A percentile compares a stretch with the other conserved stretches of the same genome.
phyloP scores from a whole-genome alignment of 352 stramenopile genomes.

The Halophytophthora polymorphica region DNA sequence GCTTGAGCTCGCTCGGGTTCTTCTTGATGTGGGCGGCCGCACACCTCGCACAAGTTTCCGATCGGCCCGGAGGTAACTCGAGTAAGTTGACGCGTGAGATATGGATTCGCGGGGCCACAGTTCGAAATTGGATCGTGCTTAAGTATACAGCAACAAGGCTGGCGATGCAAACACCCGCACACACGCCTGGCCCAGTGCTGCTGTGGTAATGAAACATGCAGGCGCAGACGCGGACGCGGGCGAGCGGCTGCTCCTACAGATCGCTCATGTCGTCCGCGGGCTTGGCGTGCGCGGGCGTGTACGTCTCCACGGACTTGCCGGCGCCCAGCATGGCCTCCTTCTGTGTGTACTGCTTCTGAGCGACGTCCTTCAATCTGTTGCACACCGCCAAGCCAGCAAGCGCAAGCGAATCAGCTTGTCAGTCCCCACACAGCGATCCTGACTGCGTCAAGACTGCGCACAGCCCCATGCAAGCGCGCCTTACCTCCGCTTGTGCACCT shows the following conservation, averaged over 20 bases:
- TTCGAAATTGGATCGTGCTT: conserved; percentile 10
- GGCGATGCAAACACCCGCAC: not conserved
- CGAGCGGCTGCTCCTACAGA: conserved; percentile 27
- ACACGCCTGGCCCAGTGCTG: not conserved
- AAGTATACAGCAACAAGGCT: conserved; percentile 22
- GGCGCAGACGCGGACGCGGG: too few species aligned
- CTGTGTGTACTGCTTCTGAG: conserved; percentile 87
- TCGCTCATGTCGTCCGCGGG: conserved; percentile 55
- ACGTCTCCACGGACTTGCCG: conserved; percentile 71
- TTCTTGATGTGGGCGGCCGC: not conserved
- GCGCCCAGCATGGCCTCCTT: conserved; percentile 75
- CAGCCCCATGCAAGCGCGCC: not conserved
- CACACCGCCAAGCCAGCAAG: not conserved
- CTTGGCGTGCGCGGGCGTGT: conserved; percentile 51
- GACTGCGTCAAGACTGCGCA: too few species aligned
- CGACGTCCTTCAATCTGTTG: conserved; percentile 82
- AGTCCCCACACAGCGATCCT: not conserved
- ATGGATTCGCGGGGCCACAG: conserved; percentile 3
- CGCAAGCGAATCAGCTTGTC: not conserved
- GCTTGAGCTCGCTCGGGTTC: not conserved
- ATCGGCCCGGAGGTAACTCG: too few species aligned
- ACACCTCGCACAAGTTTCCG: not conserved
- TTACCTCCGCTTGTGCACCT: conserved; percentile 84
- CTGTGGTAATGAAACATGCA: too few species aligned
- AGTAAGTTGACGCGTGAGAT: too few species aligned